Evolutionary conservation across 768 basidiomycete species (phyloP), one percentile per base, ranked within the genome.

Genomic region (Lactarius quietus): DNA sequence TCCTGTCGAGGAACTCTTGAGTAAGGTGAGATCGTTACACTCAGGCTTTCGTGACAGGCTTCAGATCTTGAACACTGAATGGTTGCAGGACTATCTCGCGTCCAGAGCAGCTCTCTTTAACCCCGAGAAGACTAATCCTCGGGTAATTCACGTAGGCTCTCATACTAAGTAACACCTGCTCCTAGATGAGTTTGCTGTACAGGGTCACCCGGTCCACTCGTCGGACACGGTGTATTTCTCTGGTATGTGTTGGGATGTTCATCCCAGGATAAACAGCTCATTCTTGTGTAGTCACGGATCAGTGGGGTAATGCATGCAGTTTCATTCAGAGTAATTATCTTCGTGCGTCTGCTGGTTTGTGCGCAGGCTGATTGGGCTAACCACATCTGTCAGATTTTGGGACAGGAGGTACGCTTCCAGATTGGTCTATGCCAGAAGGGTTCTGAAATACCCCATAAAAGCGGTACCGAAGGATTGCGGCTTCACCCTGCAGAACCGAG

Each of bases 201-300:
- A 93, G 86, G 95, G 95, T 6, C 85, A 86, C 66, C 95, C 94
- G 1, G 80, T 87, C 31, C 84, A 89, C 67, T 91, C 91, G 1
- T 92, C 92, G 1, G 96, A 99, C 74, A 98, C 96, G 0, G 93
- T 97, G 17, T 97, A 98, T 73, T 95, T 98, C 72, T 86, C 94
- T 8, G 90, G 90, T 85, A 75, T 68, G 74, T 23, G 53, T 23
- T n/a, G n/a, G 39, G 26, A 56, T 23, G n/a, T 18, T 48, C 31
- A 35, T 33, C 52, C 63, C 29, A 35, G 29, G 9, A 23, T 33
- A 35, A 17, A n/a, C 26, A n/a, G 7, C 26, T 66, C 20, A 52
- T 38, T 35, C 33, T n/a, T 62, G n/a, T 39, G 5, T 63, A 90
- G 92, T 91, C 4, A 82, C 86, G 9, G 92, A 94, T 73, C 86